Conservation (phyloP, 495 filamentous ascomycete species). For the Penicillium desertorum region DNA sequence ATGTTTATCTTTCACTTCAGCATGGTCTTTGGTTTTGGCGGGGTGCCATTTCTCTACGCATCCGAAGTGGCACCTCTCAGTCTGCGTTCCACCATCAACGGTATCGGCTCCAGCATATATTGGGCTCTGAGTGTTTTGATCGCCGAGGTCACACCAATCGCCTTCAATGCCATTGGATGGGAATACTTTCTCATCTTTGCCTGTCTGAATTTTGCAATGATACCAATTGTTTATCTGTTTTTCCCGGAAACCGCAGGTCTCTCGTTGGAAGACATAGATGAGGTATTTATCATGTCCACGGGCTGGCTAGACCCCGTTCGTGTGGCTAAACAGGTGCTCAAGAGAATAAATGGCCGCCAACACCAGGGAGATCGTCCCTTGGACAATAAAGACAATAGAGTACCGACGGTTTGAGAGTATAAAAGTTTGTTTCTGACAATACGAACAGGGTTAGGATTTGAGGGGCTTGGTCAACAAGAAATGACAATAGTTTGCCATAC, state of each 20-base stretch:
- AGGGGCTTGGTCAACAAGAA: not conserved
- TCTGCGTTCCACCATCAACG: conserved; percentile 48
- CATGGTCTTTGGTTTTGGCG: conserved; percentile 52
- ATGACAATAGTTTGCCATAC: not conserved
- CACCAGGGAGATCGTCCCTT: not conserved
- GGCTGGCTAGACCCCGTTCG: not conserved
- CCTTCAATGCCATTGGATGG: conserved; percentile 18
- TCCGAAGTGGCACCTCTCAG: conserved; percentile 51
- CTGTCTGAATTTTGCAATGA: conserved; percentile 14
- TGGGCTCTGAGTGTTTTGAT: conserved; percentile 40
- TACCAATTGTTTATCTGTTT: conserved; percentile 39
- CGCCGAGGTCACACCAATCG: conserved; percentile 25
- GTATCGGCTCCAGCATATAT: conserved; percentile 42
- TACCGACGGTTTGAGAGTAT: not conserved
- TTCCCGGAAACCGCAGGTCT: conserved; percentile 55
- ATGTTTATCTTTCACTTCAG: conserved; percentile 54
- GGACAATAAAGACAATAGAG: not conserved
- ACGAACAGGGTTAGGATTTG: not conserved
- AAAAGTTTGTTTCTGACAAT: not conserved
- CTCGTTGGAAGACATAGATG: conserved; percentile 56
- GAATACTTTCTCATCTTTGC: conserved; percentile 26
- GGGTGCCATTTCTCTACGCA: conserved; percentile 53
- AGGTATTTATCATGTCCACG: conserved; percentile 41
- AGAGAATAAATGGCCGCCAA: not conserved
- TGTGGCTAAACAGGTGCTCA: not conserved